Conservation (phyloP, 1,284 basidiomycete genomes). For the Phylloporus sp. region DNA sequence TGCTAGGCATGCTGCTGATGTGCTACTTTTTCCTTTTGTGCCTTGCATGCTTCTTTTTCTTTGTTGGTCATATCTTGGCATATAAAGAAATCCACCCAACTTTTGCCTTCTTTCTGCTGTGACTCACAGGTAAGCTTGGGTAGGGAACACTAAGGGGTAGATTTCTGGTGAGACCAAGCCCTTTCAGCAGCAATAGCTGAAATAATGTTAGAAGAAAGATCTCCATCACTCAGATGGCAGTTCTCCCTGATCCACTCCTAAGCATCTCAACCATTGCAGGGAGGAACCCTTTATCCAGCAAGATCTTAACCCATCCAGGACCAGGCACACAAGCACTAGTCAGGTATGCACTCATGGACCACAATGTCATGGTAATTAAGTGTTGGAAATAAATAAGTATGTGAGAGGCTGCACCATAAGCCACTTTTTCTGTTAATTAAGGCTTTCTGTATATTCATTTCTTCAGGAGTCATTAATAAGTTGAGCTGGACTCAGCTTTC, state of each 20-base stretch:
- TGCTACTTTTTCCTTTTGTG: not conserved
- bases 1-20: not conserved
- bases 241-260: conserved; percentile 8
- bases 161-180: not conserved
- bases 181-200: not conserved
- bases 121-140: not conserved
- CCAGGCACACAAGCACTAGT: not conserved
- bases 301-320: not conserved
- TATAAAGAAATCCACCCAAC: not conserved
- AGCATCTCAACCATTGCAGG: conserved; percentile 14
- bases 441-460: not conserved
- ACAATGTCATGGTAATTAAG: conserved; percentile 3
- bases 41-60: not conserved
- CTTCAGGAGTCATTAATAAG: too few species aligned
- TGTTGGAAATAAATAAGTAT: conserved; percentile 6
- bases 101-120: not conserved
- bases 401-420: conserved; percentile 3
- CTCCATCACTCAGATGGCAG: not conserved
- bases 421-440: conserved; percentile 7
- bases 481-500: too few species aligned
- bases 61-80: not conserved
- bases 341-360: conserved; percentile 4
- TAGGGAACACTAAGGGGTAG: not conserved
- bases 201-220: not conserved
- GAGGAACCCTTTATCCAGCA: conserved; percentile 9